Conservation (phyloP, 257 asterid species). For the Jasminum sambac region DNA sequence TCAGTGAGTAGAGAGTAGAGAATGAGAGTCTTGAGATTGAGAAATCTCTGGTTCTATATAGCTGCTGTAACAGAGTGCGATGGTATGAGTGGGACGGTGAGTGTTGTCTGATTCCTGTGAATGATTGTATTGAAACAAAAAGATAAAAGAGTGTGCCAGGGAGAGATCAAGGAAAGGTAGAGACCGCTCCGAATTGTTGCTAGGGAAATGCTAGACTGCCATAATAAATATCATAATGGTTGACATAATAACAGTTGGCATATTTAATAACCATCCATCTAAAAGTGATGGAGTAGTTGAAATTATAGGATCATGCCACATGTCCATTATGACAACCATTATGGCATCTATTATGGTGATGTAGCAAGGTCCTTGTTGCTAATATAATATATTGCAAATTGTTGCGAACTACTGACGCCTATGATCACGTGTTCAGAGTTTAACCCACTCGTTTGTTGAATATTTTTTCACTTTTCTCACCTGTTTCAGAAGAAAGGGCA, state of each 20-base stretch:
- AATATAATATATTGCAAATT: background rate
- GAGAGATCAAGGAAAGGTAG: background rate
- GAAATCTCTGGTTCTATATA: background rate
- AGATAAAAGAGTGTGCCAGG: background rate
- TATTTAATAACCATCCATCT: too few species aligned
- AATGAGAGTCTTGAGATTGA: background rate
- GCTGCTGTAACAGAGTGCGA: background rate
- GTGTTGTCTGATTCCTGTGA: background rate
- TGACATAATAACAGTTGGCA: too few species aligned
- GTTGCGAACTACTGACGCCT: background rate
- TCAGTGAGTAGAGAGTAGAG: background rate
- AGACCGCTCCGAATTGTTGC: too few species aligned
- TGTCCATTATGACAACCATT: too few species aligned
- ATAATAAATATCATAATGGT: too few species aligned
- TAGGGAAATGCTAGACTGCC: too few species aligned
- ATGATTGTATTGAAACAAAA: background rate
- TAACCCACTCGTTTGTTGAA: background rate
- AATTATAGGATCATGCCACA: too few species aligned
- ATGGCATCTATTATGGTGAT: too few species aligned
- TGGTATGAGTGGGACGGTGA: background rate
- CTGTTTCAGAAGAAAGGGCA: background rate
- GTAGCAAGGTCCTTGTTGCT: too few species aligned
- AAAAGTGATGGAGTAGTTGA: too few species aligned
- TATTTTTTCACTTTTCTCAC: background rate
- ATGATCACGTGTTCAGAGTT: background rate